phyloP scores from a whole-genome alignment of 768 basidiomycete genomes.

The Goffeauzyma gilvescens region DNA sequence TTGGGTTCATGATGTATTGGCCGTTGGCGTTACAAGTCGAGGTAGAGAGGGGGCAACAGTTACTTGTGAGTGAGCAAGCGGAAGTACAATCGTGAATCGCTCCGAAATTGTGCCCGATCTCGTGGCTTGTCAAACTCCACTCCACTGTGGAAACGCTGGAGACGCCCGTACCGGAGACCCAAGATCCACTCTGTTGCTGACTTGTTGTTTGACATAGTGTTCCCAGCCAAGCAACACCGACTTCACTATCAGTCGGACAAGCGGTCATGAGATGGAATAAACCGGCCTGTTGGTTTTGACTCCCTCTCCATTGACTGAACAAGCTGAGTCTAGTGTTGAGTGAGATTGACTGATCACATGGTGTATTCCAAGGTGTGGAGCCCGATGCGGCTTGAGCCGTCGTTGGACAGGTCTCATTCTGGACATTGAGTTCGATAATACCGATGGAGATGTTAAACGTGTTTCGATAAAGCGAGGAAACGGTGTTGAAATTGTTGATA shows the following conservation, averaged over 20 bases:
- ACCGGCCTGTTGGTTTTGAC: constrained; percentile 54
- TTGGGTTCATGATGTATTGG: constrained; percentile 67
- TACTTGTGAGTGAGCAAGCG: constrained; percentile 41
- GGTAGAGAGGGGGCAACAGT: constrained; percentile 52
- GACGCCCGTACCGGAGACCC: constrained; percentile 64
- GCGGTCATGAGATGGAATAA: constrained; percentile 73
- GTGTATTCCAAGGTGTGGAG: constrained; percentile 55
- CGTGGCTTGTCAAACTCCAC: constrained; percentile 28
- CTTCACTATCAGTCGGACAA: constrained; percentile 22
- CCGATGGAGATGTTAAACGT: constrained; percentile 75
- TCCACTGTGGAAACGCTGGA: constrained; percentile 58
- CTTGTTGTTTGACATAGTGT: constrained; percentile 46
- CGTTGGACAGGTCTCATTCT: constrained; percentile 47
- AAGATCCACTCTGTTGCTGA: constrained; percentile 30
- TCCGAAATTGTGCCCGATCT: constrained; percentile 56
- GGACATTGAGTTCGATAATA: constrained; percentile 59
- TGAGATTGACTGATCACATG: constrained; percentile 39
- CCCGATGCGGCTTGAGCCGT: constrained; percentile 35
- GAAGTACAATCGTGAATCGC: constrained; percentile 50
- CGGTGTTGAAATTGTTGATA: constrained; percentile 53
- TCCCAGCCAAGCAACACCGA: constrained; percentile 71
- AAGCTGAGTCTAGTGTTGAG: constrained; percentile 55
- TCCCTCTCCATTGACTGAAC: constrained; percentile 70
- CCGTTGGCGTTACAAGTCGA: constrained; percentile 46
- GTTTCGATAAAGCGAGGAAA: constrained; percentile 34